These are phyloP conservation scores for Pleurotus platypus DNA, from an alignment of 768 basidiomycete genomes.

Conservation along the genomic window DNA sequence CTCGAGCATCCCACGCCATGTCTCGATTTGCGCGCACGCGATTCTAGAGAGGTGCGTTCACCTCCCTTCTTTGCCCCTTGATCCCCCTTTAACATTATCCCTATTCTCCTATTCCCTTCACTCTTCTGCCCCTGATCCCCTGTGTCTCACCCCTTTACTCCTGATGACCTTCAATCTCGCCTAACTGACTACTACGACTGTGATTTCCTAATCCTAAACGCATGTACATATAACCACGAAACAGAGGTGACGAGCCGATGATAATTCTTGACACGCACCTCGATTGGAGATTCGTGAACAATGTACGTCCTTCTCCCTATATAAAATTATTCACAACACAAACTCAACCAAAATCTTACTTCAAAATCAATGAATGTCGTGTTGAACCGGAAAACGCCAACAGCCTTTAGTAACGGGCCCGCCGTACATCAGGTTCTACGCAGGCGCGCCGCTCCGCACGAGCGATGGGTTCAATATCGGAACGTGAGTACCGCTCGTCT, in stretches of 20 bases:
- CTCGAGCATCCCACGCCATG: constrained; percentile 43
- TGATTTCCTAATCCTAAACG: too few relatives aligned
- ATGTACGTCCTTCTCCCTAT: constrained; percentile 43
- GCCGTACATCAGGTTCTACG: constrained; percentile 83
- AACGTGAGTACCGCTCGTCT: constrained; percentile 41
- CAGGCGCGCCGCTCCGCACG: constrained; percentile 86
- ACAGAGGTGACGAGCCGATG: constrained; percentile 81
- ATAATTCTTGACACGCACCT: constrained; percentile 72
- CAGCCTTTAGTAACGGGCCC: constrained; percentile 69
- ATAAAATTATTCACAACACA: neutral
- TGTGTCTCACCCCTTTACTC: too few relatives aligned
- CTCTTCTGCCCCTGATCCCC: neutral
- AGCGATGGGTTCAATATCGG: constrained; percentile 90
- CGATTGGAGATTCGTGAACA: constrained; percentile 88
- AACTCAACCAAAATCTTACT: neutral
- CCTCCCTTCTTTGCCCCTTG: neutral
- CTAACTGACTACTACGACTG: too few relatives aligned
- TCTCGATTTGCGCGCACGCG: constrained; percentile 81
- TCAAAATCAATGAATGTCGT: too few relatives aligned
- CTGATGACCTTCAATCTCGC: too few relatives aligned
- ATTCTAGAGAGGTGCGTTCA: constrained; percentile 69
- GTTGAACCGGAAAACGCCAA: neutral
- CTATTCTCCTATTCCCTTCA: neutral
- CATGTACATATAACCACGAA: too few relatives aligned
- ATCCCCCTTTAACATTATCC: neutral